These are phyloP conservation scores for Neurospora tetrasperma DNA, from an alignment of 495 filamentous ascomycete genomes.

Conservation along the genomic window DNA sequence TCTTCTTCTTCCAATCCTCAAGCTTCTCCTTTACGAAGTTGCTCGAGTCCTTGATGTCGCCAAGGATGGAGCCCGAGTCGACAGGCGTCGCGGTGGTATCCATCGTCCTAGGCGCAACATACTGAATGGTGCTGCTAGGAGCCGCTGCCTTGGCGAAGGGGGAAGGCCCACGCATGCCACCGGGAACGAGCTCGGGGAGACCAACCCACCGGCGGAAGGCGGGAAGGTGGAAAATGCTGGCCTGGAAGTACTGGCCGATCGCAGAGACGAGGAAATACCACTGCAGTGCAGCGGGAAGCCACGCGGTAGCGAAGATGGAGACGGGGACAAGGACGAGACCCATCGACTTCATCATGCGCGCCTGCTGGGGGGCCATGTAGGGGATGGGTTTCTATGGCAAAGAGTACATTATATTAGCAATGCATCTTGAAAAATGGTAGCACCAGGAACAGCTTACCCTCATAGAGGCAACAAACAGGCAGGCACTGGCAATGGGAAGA, in stretches of 20 bases:
- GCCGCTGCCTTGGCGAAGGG: neutral
- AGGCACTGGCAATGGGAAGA: conserved; percentile 49
- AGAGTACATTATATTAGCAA: neutral
- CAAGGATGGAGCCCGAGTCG: conserved; percentile 11
- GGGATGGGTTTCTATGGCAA: conserved; percentile 20
- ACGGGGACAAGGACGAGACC: conserved; percentile 49
- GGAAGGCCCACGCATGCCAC: neutral
- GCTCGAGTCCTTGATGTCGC: conserved; percentile 16
- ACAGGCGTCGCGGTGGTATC: conserved; percentile 11
- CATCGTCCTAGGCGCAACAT: conserved; percentile 23
- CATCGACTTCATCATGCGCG: conserved; percentile 42
- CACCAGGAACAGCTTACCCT: conserved; percentile 37
- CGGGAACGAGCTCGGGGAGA: conserved; percentile 35
- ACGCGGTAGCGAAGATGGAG: conserved; percentile 50
- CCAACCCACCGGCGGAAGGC: conserved; percentile 40
- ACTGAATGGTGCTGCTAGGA: conserved; percentile 7
- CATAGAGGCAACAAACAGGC: conserved; percentile 42
- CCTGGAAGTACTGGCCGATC: conserved; percentile 47
- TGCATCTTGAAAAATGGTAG: neutral
- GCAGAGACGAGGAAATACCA: conserved; percentile 57
- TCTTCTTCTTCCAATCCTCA: conserved; percentile 16
- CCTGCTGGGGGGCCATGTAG: conserved; percentile 24
- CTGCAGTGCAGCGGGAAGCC: conserved; percentile 58
- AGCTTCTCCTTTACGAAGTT: conserved; percentile 29
- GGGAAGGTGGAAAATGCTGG: conserved; percentile 39